Percentiles rank a stretch among this genome's conserved stretches.
Evolutionary conservation across 257 asterid genomes (phyloP).

Genomic region (Ophiorrhiza pumila): DNA sequence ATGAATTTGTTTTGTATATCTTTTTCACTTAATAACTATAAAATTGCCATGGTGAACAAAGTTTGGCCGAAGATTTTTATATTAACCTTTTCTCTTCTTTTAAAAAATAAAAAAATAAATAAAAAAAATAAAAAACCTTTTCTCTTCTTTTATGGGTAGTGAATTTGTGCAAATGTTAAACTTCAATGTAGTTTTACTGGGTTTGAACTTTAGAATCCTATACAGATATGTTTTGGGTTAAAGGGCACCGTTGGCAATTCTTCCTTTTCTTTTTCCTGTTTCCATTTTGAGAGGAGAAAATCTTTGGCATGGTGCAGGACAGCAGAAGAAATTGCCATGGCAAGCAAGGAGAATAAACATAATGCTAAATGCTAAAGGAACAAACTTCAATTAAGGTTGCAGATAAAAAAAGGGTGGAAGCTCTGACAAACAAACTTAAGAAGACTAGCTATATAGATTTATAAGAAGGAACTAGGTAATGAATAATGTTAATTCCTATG

Average conservation of each 20-base stretch:
- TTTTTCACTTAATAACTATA: background rate
- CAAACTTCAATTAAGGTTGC: background rate
- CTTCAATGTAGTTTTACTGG: background rate
- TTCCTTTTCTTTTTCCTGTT: background rate
- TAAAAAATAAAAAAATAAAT: too few species aligned
- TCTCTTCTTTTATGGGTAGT: background rate
- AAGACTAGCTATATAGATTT: background rate
- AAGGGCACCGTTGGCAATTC: background rate
- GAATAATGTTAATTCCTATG: too few species aligned
- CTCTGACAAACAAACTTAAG: background rate
- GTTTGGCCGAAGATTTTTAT: background rate
- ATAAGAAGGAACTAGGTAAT: background rate
- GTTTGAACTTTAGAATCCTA: constrained; percentile 1
- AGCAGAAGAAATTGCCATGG: background rate
- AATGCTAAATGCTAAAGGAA: background rate
- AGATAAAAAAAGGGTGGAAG: background rate
- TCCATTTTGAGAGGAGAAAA: background rate
- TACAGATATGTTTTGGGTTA: background rate
- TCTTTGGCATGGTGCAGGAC: background rate
- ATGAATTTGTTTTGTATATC: background rate
- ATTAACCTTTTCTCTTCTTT: background rate
- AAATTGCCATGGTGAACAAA: background rate
- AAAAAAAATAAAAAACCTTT: too few species aligned
- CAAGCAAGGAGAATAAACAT: background rate
- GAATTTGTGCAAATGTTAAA: background rate